Percentiles rank a stretch among this genome's conserved stretches.
Conservation (phyloP, 129 eudicot genomes). For the Ambrosia trifida region DNA sequence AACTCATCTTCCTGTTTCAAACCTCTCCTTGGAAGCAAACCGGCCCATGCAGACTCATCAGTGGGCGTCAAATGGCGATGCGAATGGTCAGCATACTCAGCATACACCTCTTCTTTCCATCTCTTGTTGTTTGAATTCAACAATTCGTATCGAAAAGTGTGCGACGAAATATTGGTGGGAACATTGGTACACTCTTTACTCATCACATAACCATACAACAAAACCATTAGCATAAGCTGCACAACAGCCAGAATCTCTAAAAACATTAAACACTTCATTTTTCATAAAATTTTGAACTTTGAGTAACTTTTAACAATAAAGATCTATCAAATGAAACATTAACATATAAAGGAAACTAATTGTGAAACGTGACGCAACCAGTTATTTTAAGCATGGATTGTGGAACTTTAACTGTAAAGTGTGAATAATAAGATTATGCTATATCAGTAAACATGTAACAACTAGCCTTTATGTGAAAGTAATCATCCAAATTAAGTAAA, state of each 20-base stretch:
- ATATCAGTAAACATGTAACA: slow-evolving; percentile 12
- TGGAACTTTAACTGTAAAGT: slow-evolving; percentile 2
- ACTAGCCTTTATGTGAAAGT: not conserved
- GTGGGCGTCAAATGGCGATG: slow-evolving; percentile 75
- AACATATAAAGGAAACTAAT: too few species aligned
- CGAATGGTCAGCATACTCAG: too few species aligned
- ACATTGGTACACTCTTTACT: slow-evolving; percentile 66
- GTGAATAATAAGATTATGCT: not conserved
- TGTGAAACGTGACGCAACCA: too few species aligned
- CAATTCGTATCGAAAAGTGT: slow-evolving; percentile 56
- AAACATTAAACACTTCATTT: not conserved
- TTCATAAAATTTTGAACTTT: not conserved
- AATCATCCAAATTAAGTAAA: not conserved
- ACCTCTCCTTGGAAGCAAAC: slow-evolving; percentile 67
- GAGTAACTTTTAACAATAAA: not conserved
- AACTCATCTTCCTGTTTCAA: slow-evolving; percentile 61
- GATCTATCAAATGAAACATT: not conserved
- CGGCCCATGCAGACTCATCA: slow-evolving; percentile 69
- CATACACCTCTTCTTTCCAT: slow-evolving; percentile 52
- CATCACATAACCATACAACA: slow-evolving; percentile 28
- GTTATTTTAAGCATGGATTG: not conserved
- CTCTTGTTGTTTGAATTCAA: slow-evolving; percentile 51
- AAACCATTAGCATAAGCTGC: slow-evolving; percentile 14
- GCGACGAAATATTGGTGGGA: slow-evolving; percentile 54
- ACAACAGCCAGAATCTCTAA: slow-evolving; percentile 24